Percentiles rank a stretch among this genome's conserved stretches.
Conservation (phyloP, 2,329 filamentous ascomycete species). For the Byssothecium circinans region DNA sequence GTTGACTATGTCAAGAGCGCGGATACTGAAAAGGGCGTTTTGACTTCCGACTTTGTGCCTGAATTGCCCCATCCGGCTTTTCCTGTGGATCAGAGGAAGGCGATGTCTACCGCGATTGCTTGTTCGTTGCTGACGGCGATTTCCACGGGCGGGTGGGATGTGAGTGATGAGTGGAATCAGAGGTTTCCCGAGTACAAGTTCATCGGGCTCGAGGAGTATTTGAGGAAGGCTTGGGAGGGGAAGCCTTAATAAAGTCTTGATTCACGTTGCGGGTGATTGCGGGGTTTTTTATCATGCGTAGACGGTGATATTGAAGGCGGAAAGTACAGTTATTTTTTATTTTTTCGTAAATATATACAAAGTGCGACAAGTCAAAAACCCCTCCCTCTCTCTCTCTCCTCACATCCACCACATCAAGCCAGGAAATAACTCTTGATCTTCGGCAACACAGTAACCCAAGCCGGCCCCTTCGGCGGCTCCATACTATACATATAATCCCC, state of each 20-base stretch:
- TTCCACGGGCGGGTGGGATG: conserved; percentile 48
- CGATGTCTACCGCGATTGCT: conserved; percentile 43
- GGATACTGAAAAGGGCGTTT: conserved; percentile 51
- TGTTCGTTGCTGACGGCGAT: conserved; percentile 49
- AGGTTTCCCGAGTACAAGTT: conserved; percentile 52
- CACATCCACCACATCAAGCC: not conserved
- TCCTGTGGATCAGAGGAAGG: conserved; percentile 37
- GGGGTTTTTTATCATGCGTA: too few species aligned
- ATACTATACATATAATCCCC: conserved; percentile 52
- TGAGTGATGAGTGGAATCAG: conserved; percentile 51
- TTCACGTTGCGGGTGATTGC: too few species aligned
- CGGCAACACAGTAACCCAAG: conserved; percentile 42
- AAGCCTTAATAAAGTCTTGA: conserved; percentile 31
- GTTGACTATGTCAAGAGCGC: conserved; percentile 51
- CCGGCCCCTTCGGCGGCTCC: conserved; percentile 52
- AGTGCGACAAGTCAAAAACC: too few species aligned
- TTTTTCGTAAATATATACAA: conserved; percentile 1
- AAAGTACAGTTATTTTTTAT: too few species aligned
- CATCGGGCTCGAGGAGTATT: conserved; percentile 45
- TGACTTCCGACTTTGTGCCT: conserved; percentile 48
- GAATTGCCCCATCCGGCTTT: conserved; percentile 39
- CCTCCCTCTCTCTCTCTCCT: not conserved
- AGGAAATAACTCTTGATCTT: conserved; percentile 42
- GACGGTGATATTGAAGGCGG: too few species aligned
- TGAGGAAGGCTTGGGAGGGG: conserved; percentile 46